Percentiles rank a stretch among this genome's conserved stretches.
These are phyloP conservation scores for Penicillium sp. DNA, from an alignment of 2,329 filamentous ascomycete genomes.

Conservation along the genomic window DNA sequence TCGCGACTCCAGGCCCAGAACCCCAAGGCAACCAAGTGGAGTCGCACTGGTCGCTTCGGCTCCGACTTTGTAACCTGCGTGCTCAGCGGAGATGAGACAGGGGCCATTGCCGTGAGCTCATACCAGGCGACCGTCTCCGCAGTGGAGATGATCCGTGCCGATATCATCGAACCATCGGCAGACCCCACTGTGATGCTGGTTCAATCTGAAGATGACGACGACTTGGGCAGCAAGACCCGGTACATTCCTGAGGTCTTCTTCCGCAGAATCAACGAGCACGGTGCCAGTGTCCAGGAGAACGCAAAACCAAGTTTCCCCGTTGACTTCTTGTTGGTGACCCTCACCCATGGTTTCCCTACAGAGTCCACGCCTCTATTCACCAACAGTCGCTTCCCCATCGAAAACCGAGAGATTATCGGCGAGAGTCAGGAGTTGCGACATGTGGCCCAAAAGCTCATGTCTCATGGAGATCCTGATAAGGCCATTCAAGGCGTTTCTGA, in stretches of 20 bases:
- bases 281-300: slow-evolving; percentile 92
- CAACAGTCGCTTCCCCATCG: slow-evolving; percentile 73
- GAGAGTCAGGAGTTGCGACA: slow-evolving; percentile 76
- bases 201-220: slow-evolving; percentile 82
- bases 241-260: slow-evolving; percentile 99
- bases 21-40: slow-evolving; percentile 93
- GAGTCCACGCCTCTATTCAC: slow-evolving; percentile 74
- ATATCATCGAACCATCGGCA: slow-evolving; percentile 91
- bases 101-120: slow-evolving; percentile 81
- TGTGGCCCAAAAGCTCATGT: slow-evolving; percentile 67
- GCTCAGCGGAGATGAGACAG: slow-evolving; percentile 85
- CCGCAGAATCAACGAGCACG: slow-evolving; percentile 91
- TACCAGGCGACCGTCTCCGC: slow-evolving; percentile 96
- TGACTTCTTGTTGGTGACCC: slow-evolving; percentile 90
- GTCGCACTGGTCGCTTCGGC: slow-evolving; percentile 87
- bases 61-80: slow-evolving; percentile 98
- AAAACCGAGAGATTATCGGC: slow-evolving; percentile 84
- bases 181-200: slow-evolving; percentile 94
- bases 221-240: slow-evolving; percentile 64
- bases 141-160: slow-evolving; percentile 93
- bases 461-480: slow-evolving; percentile 59
- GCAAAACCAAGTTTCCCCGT: slow-evolving; percentile 95
- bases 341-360: slow-evolving; percentile 94
- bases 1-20: slow-evolving; percentile 83
- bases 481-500: slow-evolving; percentile 74